Base-by-base conservation (phyloP, 1,139 yeast genomes). In the Lizanozyma gosingica region DNA sequence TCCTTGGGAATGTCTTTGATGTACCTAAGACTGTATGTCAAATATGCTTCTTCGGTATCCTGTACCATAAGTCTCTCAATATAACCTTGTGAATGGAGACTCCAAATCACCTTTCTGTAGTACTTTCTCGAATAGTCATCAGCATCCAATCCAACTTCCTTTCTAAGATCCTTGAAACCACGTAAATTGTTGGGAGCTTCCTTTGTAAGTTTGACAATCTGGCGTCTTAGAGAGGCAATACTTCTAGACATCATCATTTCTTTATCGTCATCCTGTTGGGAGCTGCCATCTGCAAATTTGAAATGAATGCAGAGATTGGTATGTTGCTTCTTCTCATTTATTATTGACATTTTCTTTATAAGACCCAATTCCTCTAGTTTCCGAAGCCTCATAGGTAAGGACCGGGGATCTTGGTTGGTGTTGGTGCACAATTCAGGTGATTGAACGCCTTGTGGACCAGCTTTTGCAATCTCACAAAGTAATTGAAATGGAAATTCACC, bases 401-500 rank as follows among this genome's bases (percentile, higher is more conserved):
- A 69, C 27, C 75, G 55, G 14, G 72, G 69, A 43, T 70, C 76
- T 50, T 70, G 76, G 18, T 61, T 62, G 0, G 74, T 65, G 17
- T 60, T 62, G 35, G 59, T 59, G 32, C 65, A 59, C 43, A 70
- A 56, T 22, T 65, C 68, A 2, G 71, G 64, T 2, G 74, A 56
- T 39, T 59, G 51, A 6, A 67, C 56, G 1, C 76, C 76, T 4
- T 47, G 41, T 0, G 58, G 41, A 2, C 74, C 74, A 47, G 62
- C 56, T 42, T 63, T 65, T 4, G 72, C 71, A 34, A 70, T 67
- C 37, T 67, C 73, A 48, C 68, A 61, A 16, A 70, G 47, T 35
- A 70, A 54, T 45, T 66, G 67, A 42, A 65, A 68, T 1, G 74
- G 73, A 41, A 56, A 58, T 14, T 67, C 74, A 1, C 75, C 76